Base-by-base conservation (phyloP, 164 flowering plant species). In the Houttuynia cordata region DNA sequence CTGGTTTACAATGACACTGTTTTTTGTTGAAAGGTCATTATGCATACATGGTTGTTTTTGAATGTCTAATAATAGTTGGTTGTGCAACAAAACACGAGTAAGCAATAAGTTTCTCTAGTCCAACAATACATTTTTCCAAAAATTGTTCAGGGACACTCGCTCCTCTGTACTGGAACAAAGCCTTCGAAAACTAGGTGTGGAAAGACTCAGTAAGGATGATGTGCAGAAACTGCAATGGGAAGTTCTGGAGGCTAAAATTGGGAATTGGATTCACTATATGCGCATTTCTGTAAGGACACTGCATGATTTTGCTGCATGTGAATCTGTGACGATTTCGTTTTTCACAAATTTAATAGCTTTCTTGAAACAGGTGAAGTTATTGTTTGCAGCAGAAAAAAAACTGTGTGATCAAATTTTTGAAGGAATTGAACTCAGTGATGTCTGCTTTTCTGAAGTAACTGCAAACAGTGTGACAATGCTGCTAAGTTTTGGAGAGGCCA, bases 201-300 rank as follows among this genome's bases (percentile, higher is more conserved):
- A 92, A 63, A 87, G 75, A 67, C 88, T 89, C 54, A 74, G 79
- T 64, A 92, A 84, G 77, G 98, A 92, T 34, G 98, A 89, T 72
- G 97, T 89, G 50, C 97, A 92, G 68, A 92, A 71, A 80, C 83
- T 92, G 98, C 97, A 83, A 61, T 92, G 98, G 98, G 98, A 92
- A 68, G 87, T 77, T 73, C 68, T 89, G 75, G 98, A 92, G 71
- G 84, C 88, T 51, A 92, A 92, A 70, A 89, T 92, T 67, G 97
- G 96, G 66, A 86, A 79, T 51, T 92, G 97, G 98, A 86, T 87
- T 63, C 91, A 81, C 71, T 83, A 68, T 71, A 84, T 92, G 96
- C 82, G 91, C 18, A 86, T 89, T 71, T 78, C 93, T 70, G 98
- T 89, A 81, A 75, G 93, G 20, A 62, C 68, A 63, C 15, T 21